phyloP scores from a whole-genome alignment of 2,329 filamentous ascomycete genomes.

The Colletotrichum tropicale region DNA sequence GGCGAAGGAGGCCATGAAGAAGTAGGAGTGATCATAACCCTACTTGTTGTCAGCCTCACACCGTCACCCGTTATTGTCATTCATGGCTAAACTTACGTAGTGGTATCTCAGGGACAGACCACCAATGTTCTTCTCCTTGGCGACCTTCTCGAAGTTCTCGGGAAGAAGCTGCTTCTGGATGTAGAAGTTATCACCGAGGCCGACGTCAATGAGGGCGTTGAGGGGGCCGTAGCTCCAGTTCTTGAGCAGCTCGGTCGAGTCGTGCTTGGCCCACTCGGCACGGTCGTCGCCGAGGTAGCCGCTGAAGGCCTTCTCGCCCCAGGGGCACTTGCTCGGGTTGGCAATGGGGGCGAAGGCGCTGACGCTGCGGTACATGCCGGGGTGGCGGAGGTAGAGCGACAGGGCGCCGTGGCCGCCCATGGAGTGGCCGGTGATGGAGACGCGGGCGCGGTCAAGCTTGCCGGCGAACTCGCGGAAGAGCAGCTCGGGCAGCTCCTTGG shows the following conservation, averaged over 20 bases:
- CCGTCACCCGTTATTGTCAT: background rate
- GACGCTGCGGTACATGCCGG: slow-evolving; percentile 85
- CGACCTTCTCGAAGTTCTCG: slow-evolving; percentile 87
- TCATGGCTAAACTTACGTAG: slow-evolving; percentile 52
- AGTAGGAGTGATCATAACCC: slow-evolving; percentile 98
- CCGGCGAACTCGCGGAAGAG: slow-evolving; percentile 74
- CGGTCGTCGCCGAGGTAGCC: slow-evolving; percentile 85
- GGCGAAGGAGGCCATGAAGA: slow-evolving; percentile 89
- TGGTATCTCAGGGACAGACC: slow-evolving; percentile 85
- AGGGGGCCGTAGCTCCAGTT: slow-evolving; percentile 69
- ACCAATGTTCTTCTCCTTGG: slow-evolving; percentile 74
- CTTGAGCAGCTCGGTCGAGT: slow-evolving; percentile 88
- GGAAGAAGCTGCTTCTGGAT: slow-evolving; percentile 91
- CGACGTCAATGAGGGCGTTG: slow-evolving; percentile 86
- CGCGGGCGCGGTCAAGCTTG: slow-evolving; percentile 69
- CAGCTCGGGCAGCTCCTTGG: slow-evolving; percentile 80
- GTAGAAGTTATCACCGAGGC: slow-evolving; percentile 95
- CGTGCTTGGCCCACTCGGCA: slow-evolving; percentile 84
- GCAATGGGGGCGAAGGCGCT: slow-evolving; percentile 90
- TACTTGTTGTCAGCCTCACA: slow-evolving; percentile 32
- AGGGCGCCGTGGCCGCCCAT: slow-evolving; percentile 98
- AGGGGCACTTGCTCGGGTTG: slow-evolving; percentile 85
- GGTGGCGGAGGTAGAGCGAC: slow-evolving; percentile 90
- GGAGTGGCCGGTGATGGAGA: slow-evolving; percentile 90
- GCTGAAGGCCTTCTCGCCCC: slow-evolving; percentile 93